phyloP scores from a whole-genome alignment of 2,329 filamentous ascomycete genomes.

The Dactylellina cionopaga region DNA sequence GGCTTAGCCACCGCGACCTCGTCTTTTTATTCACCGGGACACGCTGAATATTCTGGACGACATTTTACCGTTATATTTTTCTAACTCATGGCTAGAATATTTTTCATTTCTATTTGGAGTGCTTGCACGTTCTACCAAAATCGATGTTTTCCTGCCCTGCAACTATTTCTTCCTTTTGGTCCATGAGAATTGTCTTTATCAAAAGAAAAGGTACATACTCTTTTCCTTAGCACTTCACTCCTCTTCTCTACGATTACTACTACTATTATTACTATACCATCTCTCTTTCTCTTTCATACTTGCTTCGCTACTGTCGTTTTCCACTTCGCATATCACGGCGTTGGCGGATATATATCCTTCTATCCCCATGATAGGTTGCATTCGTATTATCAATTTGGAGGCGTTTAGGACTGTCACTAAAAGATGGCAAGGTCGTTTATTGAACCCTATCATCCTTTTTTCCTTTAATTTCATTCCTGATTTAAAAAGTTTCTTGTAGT shows the following conservation, averaged over 20 bases:
- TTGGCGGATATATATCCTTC: slow-evolving; percentile 7
- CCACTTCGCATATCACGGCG: slow-evolving; percentile 26
- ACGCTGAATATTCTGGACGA: not conserved
- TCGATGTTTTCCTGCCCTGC: not conserved
- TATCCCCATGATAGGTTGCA: not conserved
- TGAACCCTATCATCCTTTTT: too few species aligned
- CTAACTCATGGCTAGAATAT: too few species aligned
- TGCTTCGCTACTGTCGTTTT: not conserved
- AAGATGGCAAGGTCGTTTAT: not conserved
- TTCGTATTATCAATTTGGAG: too few species aligned
- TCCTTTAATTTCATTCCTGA: too few species aligned
- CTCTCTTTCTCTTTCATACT: slow-evolving; percentile 22
- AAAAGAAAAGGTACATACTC: too few species aligned
- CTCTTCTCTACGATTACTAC: slow-evolving; percentile 31
- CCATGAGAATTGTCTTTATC: too few species aligned
- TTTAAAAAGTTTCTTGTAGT: too few species aligned
- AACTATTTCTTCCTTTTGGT: too few species aligned
- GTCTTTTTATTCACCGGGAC: slow-evolving; percentile 66
- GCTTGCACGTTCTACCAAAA: slow-evolving; percentile 10
- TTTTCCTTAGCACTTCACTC: slow-evolving; percentile 32
- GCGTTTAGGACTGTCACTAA: not conserved
- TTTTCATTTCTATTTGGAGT: not conserved
- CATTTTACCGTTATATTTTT: slow-evolving; percentile 7
- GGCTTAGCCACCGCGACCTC: slow-evolving; percentile 74
- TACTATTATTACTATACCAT: slow-evolving; percentile 6